phyloP scores from a whole-genome alignment of 768 basidiomycete species.

The Zangia roseola region DNA sequence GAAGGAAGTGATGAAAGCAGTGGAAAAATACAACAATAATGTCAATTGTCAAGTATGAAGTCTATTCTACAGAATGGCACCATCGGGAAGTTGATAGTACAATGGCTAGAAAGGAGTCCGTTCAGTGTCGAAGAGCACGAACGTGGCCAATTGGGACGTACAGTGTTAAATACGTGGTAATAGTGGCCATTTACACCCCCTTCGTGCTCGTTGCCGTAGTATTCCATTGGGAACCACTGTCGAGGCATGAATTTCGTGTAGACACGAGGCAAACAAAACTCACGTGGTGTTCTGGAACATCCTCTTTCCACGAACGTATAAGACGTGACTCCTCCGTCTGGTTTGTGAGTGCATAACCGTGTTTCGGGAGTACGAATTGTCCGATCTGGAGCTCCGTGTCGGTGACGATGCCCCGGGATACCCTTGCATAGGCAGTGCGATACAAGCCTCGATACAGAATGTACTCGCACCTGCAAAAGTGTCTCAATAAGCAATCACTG shows the following conservation, averaged over 20 bases:
- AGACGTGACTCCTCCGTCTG: slow-evolving; percentile 65
- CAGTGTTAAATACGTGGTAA: slow-evolving; percentile 77
- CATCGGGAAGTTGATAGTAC: slow-evolving; percentile 51
- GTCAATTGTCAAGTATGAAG: background rate
- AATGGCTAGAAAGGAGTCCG: slow-evolving; percentile 38
- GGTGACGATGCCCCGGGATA: slow-evolving; percentile 81
- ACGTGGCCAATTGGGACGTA: slow-evolving; percentile 32
- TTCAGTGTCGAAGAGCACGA: background rate
- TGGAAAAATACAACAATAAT: slow-evolving; percentile 12
- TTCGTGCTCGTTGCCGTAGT: slow-evolving; percentile 51
- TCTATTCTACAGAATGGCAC: slow-evolving; percentile 36
- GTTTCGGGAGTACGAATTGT: slow-evolving; percentile 73
- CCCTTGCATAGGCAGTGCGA: slow-evolving; percentile 76
- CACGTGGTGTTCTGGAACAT: slow-evolving; percentile 63
- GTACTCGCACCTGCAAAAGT: slow-evolving; percentile 74
- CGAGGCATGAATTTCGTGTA: slow-evolving; percentile 1
- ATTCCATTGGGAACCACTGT: slow-evolving; percentile 78
- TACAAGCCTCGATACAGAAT: slow-evolving; percentile 82
- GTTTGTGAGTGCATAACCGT: slow-evolving; percentile 52
- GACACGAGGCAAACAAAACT: slow-evolving; percentile 21
- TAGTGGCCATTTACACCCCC: slow-evolving; percentile 69
- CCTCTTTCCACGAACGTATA: slow-evolving; percentile 62
- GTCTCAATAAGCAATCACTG: background rate
- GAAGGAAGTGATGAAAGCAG: slow-evolving; percentile 18
- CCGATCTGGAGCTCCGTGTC: slow-evolving; percentile 91